Evolutionary conservation across 805 yeast genomes (phyloP), one percentile per base, ranked within the genome.

Genomic region (Maudiozyma saulgeensis): DNA sequence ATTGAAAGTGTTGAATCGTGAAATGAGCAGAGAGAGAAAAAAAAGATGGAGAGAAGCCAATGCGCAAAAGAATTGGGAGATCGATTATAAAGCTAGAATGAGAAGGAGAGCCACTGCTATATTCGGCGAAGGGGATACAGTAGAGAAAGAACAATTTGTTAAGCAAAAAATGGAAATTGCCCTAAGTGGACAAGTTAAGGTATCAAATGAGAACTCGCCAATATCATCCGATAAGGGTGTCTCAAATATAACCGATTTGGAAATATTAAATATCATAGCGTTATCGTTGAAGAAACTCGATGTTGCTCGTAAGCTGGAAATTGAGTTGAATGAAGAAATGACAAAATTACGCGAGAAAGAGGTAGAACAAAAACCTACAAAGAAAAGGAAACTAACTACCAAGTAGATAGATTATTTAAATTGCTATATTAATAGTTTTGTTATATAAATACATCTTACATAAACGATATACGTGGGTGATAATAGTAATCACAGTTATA

Each of bases 51-150:
- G 69, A 49, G 61, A 54, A 26, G 81, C 79, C 26, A 88, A 91
- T 61, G 76, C 78, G 8, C 83, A 83, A 51, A 74, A 93, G 55
- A 90, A 90, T 65, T 83, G 87, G 68, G 96, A 89, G 63, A 84
- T 87, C 58, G 98, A 91, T 61, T 70, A 91, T 48, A 74, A 95
- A 47, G 79, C 86, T 0, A 72, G 98, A 49, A 82, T 91, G 19
- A 75, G 78, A 54, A 83, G 82, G 55, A 72, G 93, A 40, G 96
- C 97, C 0, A 71, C 69, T 38, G 68, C 67, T 18, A 67, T 83
- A 56, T 89, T 79, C 68, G 93, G 96, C 1, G 76, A 72, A 9
- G 72, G 67, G 0, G 80, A 79, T 6, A 67, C 82, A 11, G 73
- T 69, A 9, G 79, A 75, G 43, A 77, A 79, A 53, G 73, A 72